Conservation (phyloP, 192 early-diverging fungal species). For the Backusella luteola region DNA sequence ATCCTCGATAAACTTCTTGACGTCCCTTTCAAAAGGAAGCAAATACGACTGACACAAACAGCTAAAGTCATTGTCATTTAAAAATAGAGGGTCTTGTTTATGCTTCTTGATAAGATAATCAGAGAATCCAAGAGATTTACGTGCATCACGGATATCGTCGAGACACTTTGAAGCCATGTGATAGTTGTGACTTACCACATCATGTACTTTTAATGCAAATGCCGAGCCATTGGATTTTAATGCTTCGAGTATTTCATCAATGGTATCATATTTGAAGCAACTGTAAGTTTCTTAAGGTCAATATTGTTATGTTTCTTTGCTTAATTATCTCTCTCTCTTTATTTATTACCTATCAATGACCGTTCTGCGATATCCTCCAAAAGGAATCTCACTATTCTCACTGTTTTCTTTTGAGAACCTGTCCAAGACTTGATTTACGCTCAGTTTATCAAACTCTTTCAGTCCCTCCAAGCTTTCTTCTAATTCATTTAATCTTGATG, state of each 20-base stretch:
- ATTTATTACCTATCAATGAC: neutral
- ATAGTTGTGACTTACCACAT: constrained; percentile 34
- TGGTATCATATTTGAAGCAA: constrained; percentile 77
- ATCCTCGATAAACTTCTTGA: neutral
- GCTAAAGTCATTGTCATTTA: neutral
- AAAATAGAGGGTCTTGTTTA: neutral
- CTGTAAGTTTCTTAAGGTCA: constrained; percentile 39
- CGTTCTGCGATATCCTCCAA: neutral
- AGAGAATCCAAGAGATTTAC: neutral
- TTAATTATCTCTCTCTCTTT: neutral
- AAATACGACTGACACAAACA: neutral
- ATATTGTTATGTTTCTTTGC: neutral
- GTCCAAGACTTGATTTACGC: neutral
- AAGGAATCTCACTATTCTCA: neutral
- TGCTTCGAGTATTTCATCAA: constrained; percentile 81
- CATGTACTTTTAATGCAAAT: constrained; percentile 69
- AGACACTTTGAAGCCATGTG: neutral
- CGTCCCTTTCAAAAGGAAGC: neutral
- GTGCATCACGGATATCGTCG: neutral
- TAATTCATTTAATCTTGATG: constrained; percentile 71
- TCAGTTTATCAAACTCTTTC: neutral
- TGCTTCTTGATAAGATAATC: neutral
- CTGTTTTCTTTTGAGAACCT: neutral
- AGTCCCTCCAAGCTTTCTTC: constrained; percentile 49
- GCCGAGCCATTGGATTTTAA: constrained; percentile 65